Percentiles rank a stretch among this genome's conserved stretches.
Evolutionary conservation across 2,329 filamentous ascomycete species (phyloP).

Genomic region (Botryotinia convoluta): DNA sequence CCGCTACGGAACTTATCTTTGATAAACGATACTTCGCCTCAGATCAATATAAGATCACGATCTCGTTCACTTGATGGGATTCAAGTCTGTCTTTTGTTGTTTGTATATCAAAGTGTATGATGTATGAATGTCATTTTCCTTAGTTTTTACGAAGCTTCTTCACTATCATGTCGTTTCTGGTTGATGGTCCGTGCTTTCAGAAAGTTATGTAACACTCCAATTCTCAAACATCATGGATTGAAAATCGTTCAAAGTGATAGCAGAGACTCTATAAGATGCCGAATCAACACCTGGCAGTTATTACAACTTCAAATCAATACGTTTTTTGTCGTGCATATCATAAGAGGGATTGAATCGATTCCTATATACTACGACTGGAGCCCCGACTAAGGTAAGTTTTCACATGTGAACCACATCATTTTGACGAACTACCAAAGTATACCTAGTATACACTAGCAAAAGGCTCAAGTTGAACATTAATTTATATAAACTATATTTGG

Average conservation of each 20-base stretch:
- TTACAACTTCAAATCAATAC: neutral
- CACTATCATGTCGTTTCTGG: neutral
- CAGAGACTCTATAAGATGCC: neutral
- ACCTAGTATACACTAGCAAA: neutral
- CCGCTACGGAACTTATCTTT: neutral
- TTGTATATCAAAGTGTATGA: neutral
- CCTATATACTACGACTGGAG: neutral
- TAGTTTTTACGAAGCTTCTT: neutral
- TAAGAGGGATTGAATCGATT: neutral
- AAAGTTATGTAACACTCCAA: neutral
- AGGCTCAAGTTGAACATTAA: neutral
- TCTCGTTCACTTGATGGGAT: neutral
- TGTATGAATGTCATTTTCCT: neutral
- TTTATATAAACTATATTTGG: neutral
- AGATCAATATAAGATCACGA: neutral
- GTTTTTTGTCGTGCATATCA: neutral
- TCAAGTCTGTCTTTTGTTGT: neutral
- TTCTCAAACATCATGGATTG: neutral
- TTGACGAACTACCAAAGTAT: neutral
- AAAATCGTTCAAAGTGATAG: neutral
- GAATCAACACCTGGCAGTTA: neutral
- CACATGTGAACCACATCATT: neutral
- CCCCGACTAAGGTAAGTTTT: neutral
- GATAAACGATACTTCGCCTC: neutral
- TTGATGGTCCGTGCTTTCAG: neutral